Evolutionary conservation across 2,329 filamentous ascomycete species (phyloP), one percentile per base, ranked within the genome.

Genomic region (Lasiodiplodia sp.): DNA sequence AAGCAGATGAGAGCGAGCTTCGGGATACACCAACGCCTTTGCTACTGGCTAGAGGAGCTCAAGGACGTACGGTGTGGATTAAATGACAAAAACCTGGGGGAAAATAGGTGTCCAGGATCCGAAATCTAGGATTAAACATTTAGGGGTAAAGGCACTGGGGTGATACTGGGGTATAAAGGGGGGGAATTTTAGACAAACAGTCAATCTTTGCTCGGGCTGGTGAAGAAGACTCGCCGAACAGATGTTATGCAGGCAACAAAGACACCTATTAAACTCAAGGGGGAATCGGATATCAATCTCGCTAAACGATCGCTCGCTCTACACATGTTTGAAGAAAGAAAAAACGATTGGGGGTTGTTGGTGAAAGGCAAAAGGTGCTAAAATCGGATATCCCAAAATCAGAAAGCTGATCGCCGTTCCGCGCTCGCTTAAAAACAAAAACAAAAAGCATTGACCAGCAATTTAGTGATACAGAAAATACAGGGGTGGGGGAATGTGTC

Each of bases 371-470:
- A 62, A 51, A 18, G 47, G 58, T 25, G 47, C 21, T 14, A 64
- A 64, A 47, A 64, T 51, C 60, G 60, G 60, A 64, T 64, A 64
- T 64, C 60, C 60, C 44, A 64, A 40, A 49, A 52, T 47, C 49
- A 49, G 25, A 51, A 51, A 64, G 51, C 28, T n/a, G 34, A 51
- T 64, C 40, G 31, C 47, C 51, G 28, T 21, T 37, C 28, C 23
- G 44, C 44, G 38, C 60, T 64, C 37, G 56, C 56, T 34, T 60
- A 23, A 60, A 44, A 18, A 28, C 25, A 60, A 38, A 21, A 58
- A 40, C 11, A 44, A 60, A 60, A 63, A 49, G 25, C 21, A 51
- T 64, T 64, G 60, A 64, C 60, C 60, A 47, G 60, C 60, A 64
- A 52, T 64, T 64, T 64, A 28, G 21, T 52, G 47, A 52, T 64